A percentile compares a stretch with the other conserved stretches of the same genome.
These are phyloP conservation scores for Alternaria panax DNA, from an alignment of 2,329 filamentous ascomycete genomes.

Conservation along the genomic window DNA sequence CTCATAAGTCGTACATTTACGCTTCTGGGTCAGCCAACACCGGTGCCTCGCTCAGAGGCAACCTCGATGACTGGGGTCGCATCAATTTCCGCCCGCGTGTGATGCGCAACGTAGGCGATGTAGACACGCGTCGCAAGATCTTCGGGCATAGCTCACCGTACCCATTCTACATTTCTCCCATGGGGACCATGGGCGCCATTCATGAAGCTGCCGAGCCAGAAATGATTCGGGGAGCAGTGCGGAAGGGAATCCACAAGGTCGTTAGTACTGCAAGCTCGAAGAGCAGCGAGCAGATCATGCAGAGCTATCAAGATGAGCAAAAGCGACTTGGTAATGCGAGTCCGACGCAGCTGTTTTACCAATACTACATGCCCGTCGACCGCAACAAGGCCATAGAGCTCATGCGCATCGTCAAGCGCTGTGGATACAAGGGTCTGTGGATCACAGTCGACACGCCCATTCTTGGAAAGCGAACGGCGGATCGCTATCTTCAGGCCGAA, in stretches of 20 bases:
- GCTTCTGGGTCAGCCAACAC: conserved; percentile 47
- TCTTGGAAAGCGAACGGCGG: conserved; percentile 46
- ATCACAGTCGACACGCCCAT: conserved; percentile 49
- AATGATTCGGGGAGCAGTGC: conserved; percentile 46
- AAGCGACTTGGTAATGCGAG: conserved; percentile 33
- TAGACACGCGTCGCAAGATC: conserved; percentile 41
- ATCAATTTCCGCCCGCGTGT: conserved; percentile 47
- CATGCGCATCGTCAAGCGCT: conserved; percentile 40
- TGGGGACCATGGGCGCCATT: conserved; percentile 47
- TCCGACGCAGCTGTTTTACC: conserved; percentile 43
- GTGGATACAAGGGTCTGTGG: conserved; percentile 47
- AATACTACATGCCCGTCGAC: conserved; percentile 49
- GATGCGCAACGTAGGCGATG: conserved; percentile 46
- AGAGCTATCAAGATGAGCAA: conserved; percentile 37
- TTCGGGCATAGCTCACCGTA: conserved; percentile 45
- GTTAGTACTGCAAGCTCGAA: conserved; percentile 47
- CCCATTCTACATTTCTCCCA: conserved; percentile 52
- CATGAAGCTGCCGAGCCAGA: conserved; percentile 48
- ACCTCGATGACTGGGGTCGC: conserved; percentile 46
- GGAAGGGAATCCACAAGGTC: conserved; percentile 46
- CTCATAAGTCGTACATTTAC: conserved; percentile 46
- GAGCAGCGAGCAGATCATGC: conserved; percentile 44
- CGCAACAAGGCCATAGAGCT: conserved; percentile 42
- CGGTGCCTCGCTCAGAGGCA: conserved; percentile 40
- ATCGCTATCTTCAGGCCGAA: conserved; percentile 55